Conservation (phyloP, 169 alveolate species). For the Eimeria tenella region DNA sequence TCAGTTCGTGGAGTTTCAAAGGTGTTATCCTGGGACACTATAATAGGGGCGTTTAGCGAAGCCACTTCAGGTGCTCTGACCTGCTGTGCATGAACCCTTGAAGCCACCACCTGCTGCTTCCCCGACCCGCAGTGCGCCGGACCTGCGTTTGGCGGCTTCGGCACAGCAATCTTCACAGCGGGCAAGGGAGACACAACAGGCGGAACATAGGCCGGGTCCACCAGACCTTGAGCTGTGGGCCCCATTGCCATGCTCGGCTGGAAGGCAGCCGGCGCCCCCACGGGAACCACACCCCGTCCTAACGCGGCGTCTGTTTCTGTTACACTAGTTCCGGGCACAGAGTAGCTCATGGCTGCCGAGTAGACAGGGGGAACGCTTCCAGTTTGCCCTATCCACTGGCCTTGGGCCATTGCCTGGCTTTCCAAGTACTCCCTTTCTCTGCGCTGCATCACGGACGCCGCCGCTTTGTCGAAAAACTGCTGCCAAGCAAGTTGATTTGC, state of each 20-base stretch:
- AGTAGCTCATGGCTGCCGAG: not conserved
- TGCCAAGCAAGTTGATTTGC: conserved; percentile 19
- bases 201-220: not conserved
- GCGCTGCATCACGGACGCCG: conserved; percentile 16
- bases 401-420: not conserved
- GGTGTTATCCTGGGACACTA: not conserved
- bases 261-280: too few species aligned
- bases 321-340: not conserved
- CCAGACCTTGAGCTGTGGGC: not conserved
- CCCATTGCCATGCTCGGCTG: not conserved
- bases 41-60: not conserved
- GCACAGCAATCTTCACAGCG: not conserved
- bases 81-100: not conserved
- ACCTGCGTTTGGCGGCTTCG: not conserved
- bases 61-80: not conserved
- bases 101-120: not conserved
- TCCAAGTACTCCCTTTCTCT: not conserved
- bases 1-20: conserved; percentile 11
- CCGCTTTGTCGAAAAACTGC: not conserved
- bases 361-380: not conserved
- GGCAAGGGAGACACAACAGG: not conserved
- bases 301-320: too few species aligned
- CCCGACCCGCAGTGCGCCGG: not conserved
- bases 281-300: too few species aligned
- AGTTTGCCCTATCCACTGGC: not conserved